Percentiles rank a stretch among this genome's conserved stretches.
These are phyloP conservation scores for Davidsoniella neocaledoniae DNA, from an alignment of 2,329 filamentous ascomycete genomes.

Conservation along the genomic window DNA sequence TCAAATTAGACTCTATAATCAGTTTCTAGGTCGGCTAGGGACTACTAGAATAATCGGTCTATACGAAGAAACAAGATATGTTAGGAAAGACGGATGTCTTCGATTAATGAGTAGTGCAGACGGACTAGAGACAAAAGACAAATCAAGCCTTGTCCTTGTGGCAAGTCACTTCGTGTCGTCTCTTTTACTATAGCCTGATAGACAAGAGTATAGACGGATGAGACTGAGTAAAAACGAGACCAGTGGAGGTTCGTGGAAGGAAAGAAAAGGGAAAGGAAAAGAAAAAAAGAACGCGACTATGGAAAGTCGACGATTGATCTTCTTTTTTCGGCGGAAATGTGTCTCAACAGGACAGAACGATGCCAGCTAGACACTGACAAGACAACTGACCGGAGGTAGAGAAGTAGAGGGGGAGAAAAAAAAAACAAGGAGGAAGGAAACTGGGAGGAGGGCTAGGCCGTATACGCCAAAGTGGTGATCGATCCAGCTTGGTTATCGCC, in stretches of 20 bases:
- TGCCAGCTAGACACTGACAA: constrained; percentile 14
- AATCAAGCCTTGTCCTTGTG: too few species aligned
- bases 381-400: constrained; percentile 13
- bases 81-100: too few species aligned
- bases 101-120: too few species aligned
- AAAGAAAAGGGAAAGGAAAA: constrained; percentile 3
- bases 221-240: not conserved
- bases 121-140: too few species aligned
- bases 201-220: constrained; percentile 9
- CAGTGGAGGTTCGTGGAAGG: not conserved
- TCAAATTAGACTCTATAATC: too few species aligned
- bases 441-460: not conserved
- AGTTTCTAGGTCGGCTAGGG: too few species aligned
- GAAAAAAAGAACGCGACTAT: constrained; percentile 9
- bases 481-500: not conserved
- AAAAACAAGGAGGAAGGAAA: constrained; percentile 10
- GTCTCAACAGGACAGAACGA: constrained; percentile 13
- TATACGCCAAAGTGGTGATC: not conserved
- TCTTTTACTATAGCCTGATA: constrained; percentile 13
- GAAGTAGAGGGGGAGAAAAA: constrained; percentile 10
- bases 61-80: too few species aligned
- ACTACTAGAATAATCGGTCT: too few species aligned
- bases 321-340: constrained; percentile 8
- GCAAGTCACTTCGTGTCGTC: not conserved
- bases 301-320: constrained; percentile 9